These are phyloP conservation scores for Akanthomyces muscarius DNA, from an alignment of 2,329 filamentous ascomycete genomes.

Conservation along the genomic window DNA sequence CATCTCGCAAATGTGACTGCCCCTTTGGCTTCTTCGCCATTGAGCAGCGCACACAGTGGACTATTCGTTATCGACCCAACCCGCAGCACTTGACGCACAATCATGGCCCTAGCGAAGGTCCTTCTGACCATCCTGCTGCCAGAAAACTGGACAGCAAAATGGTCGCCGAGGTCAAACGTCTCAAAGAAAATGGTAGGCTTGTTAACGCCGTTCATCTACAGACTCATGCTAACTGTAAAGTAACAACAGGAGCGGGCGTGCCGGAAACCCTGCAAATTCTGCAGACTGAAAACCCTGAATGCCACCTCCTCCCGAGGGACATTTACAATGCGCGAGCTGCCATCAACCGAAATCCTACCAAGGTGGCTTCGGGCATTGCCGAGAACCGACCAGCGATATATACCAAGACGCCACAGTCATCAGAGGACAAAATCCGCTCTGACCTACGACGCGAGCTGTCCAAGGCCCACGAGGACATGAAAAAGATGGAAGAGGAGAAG, in stretches of 20 bases:
- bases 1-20: constrained; percentile 65
- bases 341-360: constrained; percentile 61
- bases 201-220: constrained; percentile 20
- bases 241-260: constrained; percentile 54
- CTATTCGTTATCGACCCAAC: constrained; percentile 60
- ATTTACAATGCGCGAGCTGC: constrained; percentile 66
- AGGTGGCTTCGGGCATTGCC: constrained; percentile 55
- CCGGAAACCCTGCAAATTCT: constrained; percentile 63
- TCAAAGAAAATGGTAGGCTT: constrained; percentile 61
- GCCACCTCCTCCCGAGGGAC: constrained; percentile 59
- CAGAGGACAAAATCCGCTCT: constrained; percentile 60
- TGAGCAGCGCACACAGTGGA: constrained; percentile 64
- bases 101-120: constrained; percentile 63
- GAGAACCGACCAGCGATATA: constrained; percentile 62
- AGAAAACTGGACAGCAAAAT: constrained; percentile 64
- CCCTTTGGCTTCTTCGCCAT: constrained; percentile 68
- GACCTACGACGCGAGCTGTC: constrained; percentile 59
- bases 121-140: constrained; percentile 61
- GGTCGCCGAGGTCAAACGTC: constrained; percentile 61
- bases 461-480: constrained; percentile 53
- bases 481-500: constrained; percentile 52
- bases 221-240: constrained; percentile 31
- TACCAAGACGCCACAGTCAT: constrained; percentile 59
- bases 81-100: constrained; percentile 57
- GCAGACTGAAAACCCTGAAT: constrained; percentile 59